A percentile compares a stretch with the other conserved stretches of the same genome.
Conservation (phyloP, 177 flowering plant species). For the Vitis hybrid region DNA sequence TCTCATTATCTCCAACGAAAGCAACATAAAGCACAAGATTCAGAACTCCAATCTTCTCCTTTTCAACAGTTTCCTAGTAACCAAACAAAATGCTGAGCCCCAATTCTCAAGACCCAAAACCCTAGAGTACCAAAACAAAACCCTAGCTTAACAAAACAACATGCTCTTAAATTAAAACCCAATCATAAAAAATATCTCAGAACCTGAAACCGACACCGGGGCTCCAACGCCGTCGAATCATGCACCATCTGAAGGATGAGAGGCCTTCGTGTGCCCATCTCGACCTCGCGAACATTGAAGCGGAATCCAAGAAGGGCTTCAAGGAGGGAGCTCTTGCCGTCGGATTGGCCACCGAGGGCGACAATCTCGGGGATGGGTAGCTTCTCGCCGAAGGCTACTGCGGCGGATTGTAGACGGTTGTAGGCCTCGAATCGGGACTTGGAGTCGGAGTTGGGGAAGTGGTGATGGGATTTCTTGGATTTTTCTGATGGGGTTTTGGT, state of each 20-base stretch:
- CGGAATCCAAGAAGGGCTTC: conserved; percentile 96
- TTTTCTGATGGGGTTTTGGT: conserved; percentile 49
- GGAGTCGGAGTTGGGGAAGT: conserved; percentile 14
- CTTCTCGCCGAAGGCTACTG: conserved; percentile 97
- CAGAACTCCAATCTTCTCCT: no score
- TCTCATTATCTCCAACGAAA: no score
- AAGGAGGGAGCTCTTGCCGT: conserved; percentile 95
- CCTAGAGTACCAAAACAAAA: background rate
- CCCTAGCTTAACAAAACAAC: background rate
- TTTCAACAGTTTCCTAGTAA: no score
- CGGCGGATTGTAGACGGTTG: conserved; percentile 94
- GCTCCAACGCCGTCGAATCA: conserved; percentile 79
- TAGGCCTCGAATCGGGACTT: conserved; percentile 88
- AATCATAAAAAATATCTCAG: background rate
- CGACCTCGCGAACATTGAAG: conserved; percentile 96
- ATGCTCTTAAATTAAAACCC: background rate
- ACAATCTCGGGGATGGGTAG: conserved; percentile 98
- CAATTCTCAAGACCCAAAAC: background rate
- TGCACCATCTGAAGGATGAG: conserved; percentile 97
- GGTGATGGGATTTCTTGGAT: conserved; percentile 17
- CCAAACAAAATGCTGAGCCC: no score
- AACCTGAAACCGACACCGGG: conserved; percentile 96
- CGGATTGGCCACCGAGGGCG: conserved; percentile 96
- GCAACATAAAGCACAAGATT: no score
- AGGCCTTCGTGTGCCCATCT: conserved; percentile 97